These are phyloP conservation scores for Calonectria pteridis DNA, from an alignment of 2,329 filamentous ascomycete genomes.

Conservation along the genomic window DNA sequence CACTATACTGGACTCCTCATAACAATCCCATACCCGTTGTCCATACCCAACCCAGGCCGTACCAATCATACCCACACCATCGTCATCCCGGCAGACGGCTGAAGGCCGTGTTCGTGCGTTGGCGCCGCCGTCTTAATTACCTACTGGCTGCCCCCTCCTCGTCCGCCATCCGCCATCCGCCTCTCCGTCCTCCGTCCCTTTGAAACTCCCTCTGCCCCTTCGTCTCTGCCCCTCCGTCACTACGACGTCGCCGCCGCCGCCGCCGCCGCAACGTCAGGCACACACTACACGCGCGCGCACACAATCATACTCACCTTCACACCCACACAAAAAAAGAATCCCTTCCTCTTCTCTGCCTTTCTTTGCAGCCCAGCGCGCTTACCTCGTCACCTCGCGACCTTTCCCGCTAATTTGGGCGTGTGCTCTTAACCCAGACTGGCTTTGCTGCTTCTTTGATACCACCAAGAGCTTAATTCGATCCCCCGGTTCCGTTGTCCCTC, in stretches of 20 bases:
- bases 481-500: conserved; percentile 18
- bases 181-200: conserved; percentile 39
- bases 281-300: conserved; percentile 12
- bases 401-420: conserved; percentile 14
- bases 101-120: conserved; percentile 26
- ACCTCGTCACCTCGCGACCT: conserved; percentile 6
- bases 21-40: conserved; percentile 8
- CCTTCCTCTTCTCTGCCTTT: conserved; percentile 8
- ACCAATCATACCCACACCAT: conserved; percentile 6
- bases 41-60: conserved; percentile 14
- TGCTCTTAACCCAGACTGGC: conserved; percentile 15
- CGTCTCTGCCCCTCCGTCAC: conserved; percentile 41
- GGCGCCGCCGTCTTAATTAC: conserved; percentile 25
- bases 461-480: conserved; percentile 26
- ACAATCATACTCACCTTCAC: conserved; percentile 10
- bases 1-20: conserved; percentile 11
- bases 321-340: conserved; percentile 20
- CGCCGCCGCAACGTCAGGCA: conserved; percentile 31
- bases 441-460: conserved; percentile 23
- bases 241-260: conserved; percentile 41
- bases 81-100: conserved; percentile 19
- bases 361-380: conserved; percentile 4
- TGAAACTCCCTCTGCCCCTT: conserved; percentile 39
- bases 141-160: conserved; percentile 31
- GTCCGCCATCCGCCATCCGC: conserved; percentile 43